These are phyloP conservation scores for Malassezia slooffiae DNA, from an alignment of 1,284 basidiomycete genomes.

Conservation along the genomic window DNA sequence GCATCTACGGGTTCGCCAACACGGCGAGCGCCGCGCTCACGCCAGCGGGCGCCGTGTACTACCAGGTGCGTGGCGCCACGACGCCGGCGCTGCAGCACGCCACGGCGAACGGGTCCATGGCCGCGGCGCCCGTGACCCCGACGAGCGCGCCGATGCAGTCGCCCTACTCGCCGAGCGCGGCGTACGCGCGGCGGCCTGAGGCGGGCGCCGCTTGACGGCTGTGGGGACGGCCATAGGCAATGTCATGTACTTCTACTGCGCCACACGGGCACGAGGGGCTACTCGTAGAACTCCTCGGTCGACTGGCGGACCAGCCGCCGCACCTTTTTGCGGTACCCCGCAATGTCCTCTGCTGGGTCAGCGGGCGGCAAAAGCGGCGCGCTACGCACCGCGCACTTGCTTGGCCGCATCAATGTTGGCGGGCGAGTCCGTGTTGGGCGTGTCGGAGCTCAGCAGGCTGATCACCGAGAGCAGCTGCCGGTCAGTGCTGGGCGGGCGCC, in stretches of 20 bases:
- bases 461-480: conserved; percentile 85
- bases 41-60: conserved; percentile 5
- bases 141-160: conserved; percentile 1
- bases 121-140: conserved; percentile 6
- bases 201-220: not conserved
- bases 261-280: no score
- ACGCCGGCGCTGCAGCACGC: conserved; percentile 6
- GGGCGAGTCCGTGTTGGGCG: conserved; percentile 84
- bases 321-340: conserved; percentile 42
- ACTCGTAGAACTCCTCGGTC: conserved; percentile 33
- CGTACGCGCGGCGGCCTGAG: not conserved
- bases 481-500: not conserved
- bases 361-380: not conserved
- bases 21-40: conserved; percentile 3
- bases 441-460: conserved; percentile 81
- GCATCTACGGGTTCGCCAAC: conserved; percentile 38
- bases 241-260: conserved; percentile 2
- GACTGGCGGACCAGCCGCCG: conserved; percentile 41
- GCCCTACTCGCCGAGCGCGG: not conserved
- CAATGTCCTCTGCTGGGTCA: conserved; percentile 28
- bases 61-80: conserved; percentile 1
- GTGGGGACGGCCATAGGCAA: no score
- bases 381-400: conserved; percentile 30
- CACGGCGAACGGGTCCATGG: no score
- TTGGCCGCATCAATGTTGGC: conserved; percentile 80